Base-by-base conservation (phyloP, 805 yeast species). In the Saccharomyces eubayanus region DNA sequence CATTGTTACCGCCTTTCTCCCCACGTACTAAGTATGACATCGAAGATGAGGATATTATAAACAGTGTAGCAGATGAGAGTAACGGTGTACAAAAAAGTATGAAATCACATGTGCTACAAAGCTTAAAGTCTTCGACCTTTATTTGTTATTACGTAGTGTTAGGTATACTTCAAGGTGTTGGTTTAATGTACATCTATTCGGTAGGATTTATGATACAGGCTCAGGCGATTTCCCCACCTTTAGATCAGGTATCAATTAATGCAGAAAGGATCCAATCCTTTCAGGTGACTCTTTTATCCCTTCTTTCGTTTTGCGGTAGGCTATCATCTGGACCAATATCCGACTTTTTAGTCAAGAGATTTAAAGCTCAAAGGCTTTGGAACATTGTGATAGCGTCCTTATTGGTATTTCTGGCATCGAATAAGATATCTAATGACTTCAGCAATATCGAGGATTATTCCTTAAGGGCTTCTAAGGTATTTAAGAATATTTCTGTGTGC, bases 151-250 rank as follows among this genome's bases (percentile, higher is more conserved):
- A 75, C 59, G 47, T 80, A 6, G 73, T 82, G n/a, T 71, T 84
- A 27, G 80, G 87, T 0, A 66, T 79, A 5, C 68, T 80, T 47
- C 79, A 84, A 62, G 84, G 88, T 1, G 72, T 82, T 46, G 87
- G 90, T 3, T 91, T 85, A 64, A 78, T 81, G 67, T 87, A 85
- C 63, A 85, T 87, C 28, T 87, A 77, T 62, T 78, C 87, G 2
- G 83, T 87, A 36, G 95, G 95, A 0, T 86, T 82, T 61, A 76
- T 87, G n/a, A 86, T 84, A 9, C 77, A 72, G 50, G 76, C 79
- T 0, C 77, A 76, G 57, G 67, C 71, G 11, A 69, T 62, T 57
- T 64, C 73, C 1, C 56, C 57, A 53, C 70, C 59, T 4, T 3
- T 41, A 2, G 59, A 57, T 5, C 55, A 56, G 1, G 24, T 52